Evolutionary conservation across 176 grass and related monocot species (phyloP).

Genomic region (Tillandsia leiboldiana): DNA sequence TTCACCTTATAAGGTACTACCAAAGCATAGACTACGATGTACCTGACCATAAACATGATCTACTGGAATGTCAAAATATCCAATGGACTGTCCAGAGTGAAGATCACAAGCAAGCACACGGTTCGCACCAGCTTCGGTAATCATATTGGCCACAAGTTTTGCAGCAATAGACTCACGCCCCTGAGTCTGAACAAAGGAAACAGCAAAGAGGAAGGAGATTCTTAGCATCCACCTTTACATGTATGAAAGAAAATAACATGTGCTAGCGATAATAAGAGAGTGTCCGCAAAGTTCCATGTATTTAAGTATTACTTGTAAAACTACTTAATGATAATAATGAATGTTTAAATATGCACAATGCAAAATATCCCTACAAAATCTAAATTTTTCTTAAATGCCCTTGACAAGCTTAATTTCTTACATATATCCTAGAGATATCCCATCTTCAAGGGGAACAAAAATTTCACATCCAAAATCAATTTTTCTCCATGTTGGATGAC

Average conservation of each 20-base stretch:
- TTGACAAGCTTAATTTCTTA: too few species aligned
- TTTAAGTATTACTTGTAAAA: too few species aligned
- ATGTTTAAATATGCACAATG: too few species aligned
- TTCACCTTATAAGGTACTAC: background rate
- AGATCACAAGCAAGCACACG: slow-evolving; percentile 94
- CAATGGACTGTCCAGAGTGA: slow-evolving; percentile 98
- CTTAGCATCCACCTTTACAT: background rate
- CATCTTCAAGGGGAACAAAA: too few species aligned
- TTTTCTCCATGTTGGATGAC: too few species aligned
- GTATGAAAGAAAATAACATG: background rate
- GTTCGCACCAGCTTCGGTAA: slow-evolving; percentile 96
- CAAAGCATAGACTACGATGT: background rate
- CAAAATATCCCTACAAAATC: too few species aligned
- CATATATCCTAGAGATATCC: too few species aligned
- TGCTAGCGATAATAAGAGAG: background rate
- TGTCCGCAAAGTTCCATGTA: background rate
- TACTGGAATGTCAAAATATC: slow-evolving; percentile 95
- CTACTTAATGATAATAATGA: too few species aligned
- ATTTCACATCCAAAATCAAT: too few species aligned
- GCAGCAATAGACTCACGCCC: slow-evolving; percentile 97
- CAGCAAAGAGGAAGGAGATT: background rate
- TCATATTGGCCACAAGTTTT: slow-evolving; percentile 99
- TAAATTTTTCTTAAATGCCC: too few species aligned
- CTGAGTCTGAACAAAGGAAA: slow-evolving; percentile 59
- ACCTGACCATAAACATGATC: slow-evolving; percentile 99